Evolutionary conservation across 148 eudicot species (phyloP).

Genomic region (Amaranthus hypochondriacus): DNA sequence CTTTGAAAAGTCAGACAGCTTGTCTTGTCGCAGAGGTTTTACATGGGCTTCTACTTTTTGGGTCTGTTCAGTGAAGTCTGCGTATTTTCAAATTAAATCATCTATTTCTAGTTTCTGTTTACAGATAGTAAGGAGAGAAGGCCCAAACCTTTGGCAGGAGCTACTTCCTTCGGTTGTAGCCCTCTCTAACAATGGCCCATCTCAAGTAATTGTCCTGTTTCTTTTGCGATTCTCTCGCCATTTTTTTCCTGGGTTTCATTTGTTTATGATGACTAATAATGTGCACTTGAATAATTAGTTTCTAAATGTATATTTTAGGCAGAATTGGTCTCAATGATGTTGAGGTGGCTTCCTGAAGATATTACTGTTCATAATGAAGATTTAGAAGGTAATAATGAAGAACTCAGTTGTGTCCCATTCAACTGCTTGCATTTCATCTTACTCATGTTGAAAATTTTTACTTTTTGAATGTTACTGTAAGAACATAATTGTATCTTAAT

Average conservation of each 20-base stretch:
- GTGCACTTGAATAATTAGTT: slow-evolving; percentile 10
- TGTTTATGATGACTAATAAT: background rate
- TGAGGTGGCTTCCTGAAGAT: slow-evolving; percentile 99
- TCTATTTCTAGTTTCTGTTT: slow-evolving; percentile 18
- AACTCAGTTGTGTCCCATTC: background rate
- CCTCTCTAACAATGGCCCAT: slow-evolving; percentile 80
- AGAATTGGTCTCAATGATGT: slow-evolving; percentile 89
- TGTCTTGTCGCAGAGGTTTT: slow-evolving; percentile 93
- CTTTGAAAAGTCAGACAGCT: slow-evolving; percentile 89
- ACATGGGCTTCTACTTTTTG: background rate
- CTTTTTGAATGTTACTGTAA: background rate
- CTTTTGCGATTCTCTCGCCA: slow-evolving; percentile 5
- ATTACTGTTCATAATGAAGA: slow-evolving; percentile 98
- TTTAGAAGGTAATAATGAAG: slow-evolving; percentile 65
- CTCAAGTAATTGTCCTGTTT: slow-evolving; percentile 50
- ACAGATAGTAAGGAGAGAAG: slow-evolving; percentile 95
- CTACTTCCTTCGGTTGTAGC: slow-evolving; percentile 70
- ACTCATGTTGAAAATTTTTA: background rate
- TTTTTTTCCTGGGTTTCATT: slow-evolving; percentile 3
- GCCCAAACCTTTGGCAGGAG: slow-evolving; percentile 73
- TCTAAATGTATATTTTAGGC: slow-evolving; percentile 45
- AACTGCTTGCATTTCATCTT: background rate
- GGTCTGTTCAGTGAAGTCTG: background rate
- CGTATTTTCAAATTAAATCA: background rate
- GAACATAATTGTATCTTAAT: background rate